Evolutionary conservation across 208 protist genomes (phyloP), one percentile per base, ranked within the genome.

Genomic region (Tritrichomonas foetus): DNA sequence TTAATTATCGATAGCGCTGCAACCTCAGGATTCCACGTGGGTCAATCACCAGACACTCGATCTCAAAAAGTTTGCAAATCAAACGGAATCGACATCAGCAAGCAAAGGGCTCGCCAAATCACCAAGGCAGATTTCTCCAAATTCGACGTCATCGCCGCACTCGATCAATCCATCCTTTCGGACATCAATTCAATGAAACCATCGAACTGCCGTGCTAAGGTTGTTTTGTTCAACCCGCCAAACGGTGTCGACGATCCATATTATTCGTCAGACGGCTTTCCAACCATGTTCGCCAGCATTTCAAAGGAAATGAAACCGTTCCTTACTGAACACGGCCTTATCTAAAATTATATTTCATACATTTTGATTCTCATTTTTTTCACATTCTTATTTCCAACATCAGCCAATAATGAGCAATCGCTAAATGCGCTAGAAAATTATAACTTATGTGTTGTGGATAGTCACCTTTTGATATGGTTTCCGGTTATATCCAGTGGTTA

Each of bases 181-280:
- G 30, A 53, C 11, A 25, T 89, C 36, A n/a, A 57, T 2, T 3
- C 44, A 1, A 89, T 89, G 1, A 53, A 57, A 36, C 78, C 78
- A 57, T 0, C 3, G 13, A 57, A 33, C 8, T 89, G 25, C 30
- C 33, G 41, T 3, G 44, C 78, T 25, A 89, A 89, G 39, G 2
- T 89, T 8, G 78, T 89, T n/a, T 16, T 89, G 0, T 89, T 89
- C 30, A 89, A 89, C 16, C n/a, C 41, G 33, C 78, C 78, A 89
- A 16, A 36, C 13, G 78, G 78, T 39, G 57, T 89, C 30, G 78
- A 53, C 20, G 78, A 89, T 61, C 78, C 78, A 39, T 89, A 57
- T 27, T 89, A 89, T 57, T 16, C 5, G 5, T 22, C 5, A 22
- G 16, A 61, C 16, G 53, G 53, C 5, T 61, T 61, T 61, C 53